phyloP scores from a whole-genome alignment of 257 asterid species.

The Parsonsia alboflavescens region DNA sequence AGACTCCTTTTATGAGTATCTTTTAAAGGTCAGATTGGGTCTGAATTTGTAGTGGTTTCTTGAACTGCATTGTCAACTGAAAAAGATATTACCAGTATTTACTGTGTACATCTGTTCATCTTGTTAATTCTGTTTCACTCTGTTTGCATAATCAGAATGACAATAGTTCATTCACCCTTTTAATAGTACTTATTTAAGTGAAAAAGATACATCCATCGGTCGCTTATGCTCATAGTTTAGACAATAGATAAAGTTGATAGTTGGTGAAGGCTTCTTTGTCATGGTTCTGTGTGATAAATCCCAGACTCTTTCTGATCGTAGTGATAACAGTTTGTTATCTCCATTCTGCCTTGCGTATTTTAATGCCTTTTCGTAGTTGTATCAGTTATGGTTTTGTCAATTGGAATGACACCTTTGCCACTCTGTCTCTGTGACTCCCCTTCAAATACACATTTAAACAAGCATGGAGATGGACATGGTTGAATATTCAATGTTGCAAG shows the following conservation, averaged over 20 bases:
- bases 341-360: neutral
- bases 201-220: neutral
- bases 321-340: neutral
- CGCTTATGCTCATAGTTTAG: neutral
- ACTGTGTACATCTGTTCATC: neutral
- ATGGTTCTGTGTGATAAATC: neutral
- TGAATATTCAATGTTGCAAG: neutral
- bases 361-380: neutral
- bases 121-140: neutral
- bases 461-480: neutral
- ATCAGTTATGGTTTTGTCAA: neutral
- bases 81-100: neutral
- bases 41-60: neutral
- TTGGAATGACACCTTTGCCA: neutral
- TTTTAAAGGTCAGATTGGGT: constrained; percentile 61
- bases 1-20: constrained; percentile 96
- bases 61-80: neutral
- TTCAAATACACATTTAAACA: neutral
- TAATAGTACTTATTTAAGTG: neutral
- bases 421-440: neutral
- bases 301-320: neutral
- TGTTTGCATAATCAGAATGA: neutral
- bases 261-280: neutral
- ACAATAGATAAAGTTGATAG: neutral
- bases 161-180: neutral